These are phyloP conservation scores for Fonsecaea pugnacius DNA, from an alignment of 2,329 filamentous ascomycete genomes.

Conservation along the genomic window DNA sequence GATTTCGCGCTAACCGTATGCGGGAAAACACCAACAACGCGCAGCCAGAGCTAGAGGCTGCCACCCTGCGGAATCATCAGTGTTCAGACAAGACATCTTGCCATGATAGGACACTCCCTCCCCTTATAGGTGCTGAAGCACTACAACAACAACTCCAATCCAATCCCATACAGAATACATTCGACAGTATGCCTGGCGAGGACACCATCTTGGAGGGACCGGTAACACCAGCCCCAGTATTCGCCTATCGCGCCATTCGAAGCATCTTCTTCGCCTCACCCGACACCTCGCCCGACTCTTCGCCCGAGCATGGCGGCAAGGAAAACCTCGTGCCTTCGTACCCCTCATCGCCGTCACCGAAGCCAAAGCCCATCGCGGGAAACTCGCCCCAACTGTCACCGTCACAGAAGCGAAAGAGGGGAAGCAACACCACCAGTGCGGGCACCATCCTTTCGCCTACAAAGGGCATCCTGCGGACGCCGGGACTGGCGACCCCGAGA, in stretches of 20 bases:
- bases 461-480: constrained; percentile 68
- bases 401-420: constrained; percentile 35
- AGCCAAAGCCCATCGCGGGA: constrained; percentile 29
- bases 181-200: constrained; percentile 26
- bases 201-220: constrained; percentile 58
- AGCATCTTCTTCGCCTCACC: constrained; percentile 69
- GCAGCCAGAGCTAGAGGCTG: background rate
- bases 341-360: constrained; percentile 21
- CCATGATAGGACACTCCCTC: background rate
- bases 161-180: background rate
- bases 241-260: constrained; percentile 69
- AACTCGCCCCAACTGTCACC: constrained; percentile 34
- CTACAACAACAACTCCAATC: background rate
- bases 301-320: constrained; percentile 44
- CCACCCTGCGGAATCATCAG: no score
- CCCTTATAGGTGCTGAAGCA: constrained; percentile 1
- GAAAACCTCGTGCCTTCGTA: constrained; percentile 25
- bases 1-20: constrained; percentile 15
- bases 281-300: constrained; percentile 61
- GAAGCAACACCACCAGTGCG: constrained; percentile 10
- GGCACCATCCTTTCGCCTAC: constrained; percentile 52
- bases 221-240: constrained; percentile 68
- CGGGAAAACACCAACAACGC: constrained; percentile 18
- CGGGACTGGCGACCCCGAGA: constrained; percentile 60
- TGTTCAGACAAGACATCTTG: background rate